Base-by-base conservation (phyloP, 2,329 filamentous ascomycete genomes). In the Pseudopyricularia cyperi region DNA sequence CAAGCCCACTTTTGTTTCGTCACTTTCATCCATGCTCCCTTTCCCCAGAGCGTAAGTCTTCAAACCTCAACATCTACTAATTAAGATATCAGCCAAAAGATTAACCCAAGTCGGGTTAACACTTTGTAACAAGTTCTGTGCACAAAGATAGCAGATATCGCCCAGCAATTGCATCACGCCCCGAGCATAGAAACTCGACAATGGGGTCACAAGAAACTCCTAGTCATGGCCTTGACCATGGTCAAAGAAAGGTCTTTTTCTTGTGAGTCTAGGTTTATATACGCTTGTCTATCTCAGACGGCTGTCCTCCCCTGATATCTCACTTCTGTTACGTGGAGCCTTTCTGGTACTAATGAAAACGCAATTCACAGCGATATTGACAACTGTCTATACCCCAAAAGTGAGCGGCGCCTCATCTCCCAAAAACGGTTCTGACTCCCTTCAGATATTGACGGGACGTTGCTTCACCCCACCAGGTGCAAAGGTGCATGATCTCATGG, bases 311-410 rank as follows among this genome's bases (percentile, higher is more conserved):
- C 3, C 12, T 17, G 24, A 28, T 44, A 5, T n/a, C 19, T 7
- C 24, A 12, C 6, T 44, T 9, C 28, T 30, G 24, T 15, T 44
- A 14, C 22, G 6, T 22, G 7, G 3, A 24, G 7, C 32, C 30
- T 15, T 6, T 30, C 9, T 4, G 28, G 28, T n/a, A 22, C 49
- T 46, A 26, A 50, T 12, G 14, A 22, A 53, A 35, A 44, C 52
- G 35, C 5, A 19, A 78, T 82, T 65, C 82, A 80, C 67, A 97
- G 96, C 64, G 93, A 98, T 65, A 97, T 98, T 63, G 93, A 98
- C 74, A 98, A 98, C 64, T 98, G 94, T 69, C 79, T 97, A 52
- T 97, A 96, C 63, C 82, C 90, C 0, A 89, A 85, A 68, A 90
- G 87, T 89, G 63, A 6, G 39, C 11, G 24, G 5, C 24, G 12